These are phyloP conservation scores for Chrysoporthe puriensis DNA, from an alignment of 2,329 filamentous ascomycete species.

Conservation along the genomic window DNA sequence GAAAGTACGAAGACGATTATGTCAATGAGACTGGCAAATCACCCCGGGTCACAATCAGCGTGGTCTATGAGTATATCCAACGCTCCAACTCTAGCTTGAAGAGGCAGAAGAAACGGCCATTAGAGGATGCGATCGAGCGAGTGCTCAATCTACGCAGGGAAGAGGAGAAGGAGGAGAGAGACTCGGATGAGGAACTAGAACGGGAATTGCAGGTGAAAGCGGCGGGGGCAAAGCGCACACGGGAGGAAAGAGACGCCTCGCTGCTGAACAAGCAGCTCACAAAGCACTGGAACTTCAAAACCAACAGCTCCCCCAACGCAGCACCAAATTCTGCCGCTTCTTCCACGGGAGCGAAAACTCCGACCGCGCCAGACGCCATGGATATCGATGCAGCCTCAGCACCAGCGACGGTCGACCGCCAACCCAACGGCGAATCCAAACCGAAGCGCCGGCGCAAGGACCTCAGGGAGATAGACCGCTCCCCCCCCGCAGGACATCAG, in stretches of 20 bases:
- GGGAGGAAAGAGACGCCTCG: constrained; percentile 35
- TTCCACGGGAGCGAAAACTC: constrained; percentile 30
- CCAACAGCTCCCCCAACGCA: constrained; percentile 22
- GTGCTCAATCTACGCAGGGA: constrained; percentile 76
- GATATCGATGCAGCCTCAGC: constrained; percentile 35
- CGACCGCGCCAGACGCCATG: constrained; percentile 31
- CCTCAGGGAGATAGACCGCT: constrained; percentile 58
- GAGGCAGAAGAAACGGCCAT: constrained; percentile 75
- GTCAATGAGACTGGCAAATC: constrained; percentile 21
- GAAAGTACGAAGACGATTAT: constrained; percentile 72
- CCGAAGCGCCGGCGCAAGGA: constrained; percentile 66
- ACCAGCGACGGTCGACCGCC: constrained; percentile 49
- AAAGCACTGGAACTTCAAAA: constrained; percentile 43
- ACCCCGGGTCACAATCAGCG: constrained; percentile 55
- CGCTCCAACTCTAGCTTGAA: constrained; percentile 85
- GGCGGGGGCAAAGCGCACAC: constrained; percentile 31
- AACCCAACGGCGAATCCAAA: constrained; percentile 67
- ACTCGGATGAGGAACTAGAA: constrained; percentile 50
- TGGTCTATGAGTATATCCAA: constrained; percentile 80
- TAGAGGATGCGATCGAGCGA: constrained; percentile 85
- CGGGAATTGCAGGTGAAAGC: constrained; percentile 34
- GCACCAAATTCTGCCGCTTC: constrained; percentile 12
- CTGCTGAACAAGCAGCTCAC: constrained; percentile 48
- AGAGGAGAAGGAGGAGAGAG: constrained; percentile 58
- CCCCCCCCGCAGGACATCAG: constrained; percentile 69